A percentile compares a stretch with the other conserved stretches of the same genome.
These are phyloP conservation scores for Arthrobotrys conoides DNA, from an alignment of 2,329 filamentous ascomycete species.

Conservation along the genomic window DNA sequence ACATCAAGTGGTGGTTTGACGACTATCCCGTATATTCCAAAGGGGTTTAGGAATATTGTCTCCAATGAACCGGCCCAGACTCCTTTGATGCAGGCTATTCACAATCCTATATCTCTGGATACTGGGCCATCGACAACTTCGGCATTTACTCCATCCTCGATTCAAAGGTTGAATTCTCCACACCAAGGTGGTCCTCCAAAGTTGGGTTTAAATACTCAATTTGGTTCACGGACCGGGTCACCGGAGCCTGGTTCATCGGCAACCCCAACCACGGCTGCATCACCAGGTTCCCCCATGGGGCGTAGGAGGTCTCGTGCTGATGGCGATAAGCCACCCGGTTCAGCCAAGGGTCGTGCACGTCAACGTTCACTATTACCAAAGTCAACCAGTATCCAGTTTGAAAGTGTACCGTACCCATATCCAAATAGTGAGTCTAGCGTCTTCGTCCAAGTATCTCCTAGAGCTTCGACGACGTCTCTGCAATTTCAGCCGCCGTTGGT, in stretches of 20 bases:
- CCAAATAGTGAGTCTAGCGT: conserved; percentile 58
- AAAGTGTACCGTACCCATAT: conserved; percentile 53
- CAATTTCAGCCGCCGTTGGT: conserved; percentile 57
- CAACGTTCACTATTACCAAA: conserved; percentile 56
- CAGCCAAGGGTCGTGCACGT: conserved; percentile 49
- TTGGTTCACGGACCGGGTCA: conserved; percentile 44
- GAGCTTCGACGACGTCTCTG: conserved; percentile 46
- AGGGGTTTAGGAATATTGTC: conserved; percentile 55
- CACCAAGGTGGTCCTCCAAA: conserved; percentile 54
- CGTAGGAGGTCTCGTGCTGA: conserved; percentile 52
- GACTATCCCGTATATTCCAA: conserved; percentile 58
- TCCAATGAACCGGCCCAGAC: conserved; percentile 56
- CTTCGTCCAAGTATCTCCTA: conserved; percentile 56
- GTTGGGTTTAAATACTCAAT: conserved; percentile 47
- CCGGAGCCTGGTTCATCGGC: conserved; percentile 54
- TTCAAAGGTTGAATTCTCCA: conserved; percentile 51
- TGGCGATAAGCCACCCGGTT: conserved; percentile 50
- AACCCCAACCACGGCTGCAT: conserved; percentile 53
- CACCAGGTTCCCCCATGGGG: conserved; percentile 53
- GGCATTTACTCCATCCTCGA: conserved; percentile 31
- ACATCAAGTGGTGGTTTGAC: conserved; percentile 48
- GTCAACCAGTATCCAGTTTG: conserved; percentile 56
- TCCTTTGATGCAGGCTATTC: conserved; percentile 58
- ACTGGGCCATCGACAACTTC: conserved; percentile 44
- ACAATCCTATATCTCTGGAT: conserved; percentile 58